Base-by-base conservation (phyloP, 768 basidiomycete genomes). In the Rhizopogon sp. region DNA sequence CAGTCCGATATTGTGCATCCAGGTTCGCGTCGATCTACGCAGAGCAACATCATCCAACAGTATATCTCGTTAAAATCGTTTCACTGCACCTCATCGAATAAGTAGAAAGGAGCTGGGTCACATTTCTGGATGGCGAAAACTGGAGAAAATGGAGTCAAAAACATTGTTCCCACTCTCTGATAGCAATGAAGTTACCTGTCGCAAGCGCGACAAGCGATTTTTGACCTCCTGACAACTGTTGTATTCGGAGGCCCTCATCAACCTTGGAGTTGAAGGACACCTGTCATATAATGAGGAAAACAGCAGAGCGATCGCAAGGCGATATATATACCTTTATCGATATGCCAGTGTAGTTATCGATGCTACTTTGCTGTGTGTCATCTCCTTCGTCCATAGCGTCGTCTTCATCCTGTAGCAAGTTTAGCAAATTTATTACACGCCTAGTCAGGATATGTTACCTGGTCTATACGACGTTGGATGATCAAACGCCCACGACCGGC, bases 41-140 rank as follows among this genome's bases (percentile, higher is more conserved):
- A 46, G 53, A 54, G 37, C 37, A 29, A 16, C 16, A 45, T 47
- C 20, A 50, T 47, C 13, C 50, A 17, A 16, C 20, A 43, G 47
- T 28, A 39, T 17, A 1, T 40, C 8, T 13, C 6, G 4, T 25
- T 29, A 13, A 35, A 40, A 37, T 16, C 20, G 33, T 39, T n/a
- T 57, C 4, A 5, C 58, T 61, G 22, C 57, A 87, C 88, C 77
- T 98, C 97, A 66, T 99, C 97, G 63, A 99, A 98, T n/a, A 99
- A 79, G 70, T 98, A 98, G 76, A 99, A 99, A 2, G 97, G 97
- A 0, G 97, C 96, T 2, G 97, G 97, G 64, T 99, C 97, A 66
- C 96, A 98, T 72, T 97, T 98, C 72, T 99, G 97, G 61, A 98
- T 98, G 14, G 96, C 93, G 64, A 99, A 98, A 25, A 99, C 95